Base-by-base conservation (phyloP, 108 stramenopile species). In the Cafeteria roenbergensis region DNA sequence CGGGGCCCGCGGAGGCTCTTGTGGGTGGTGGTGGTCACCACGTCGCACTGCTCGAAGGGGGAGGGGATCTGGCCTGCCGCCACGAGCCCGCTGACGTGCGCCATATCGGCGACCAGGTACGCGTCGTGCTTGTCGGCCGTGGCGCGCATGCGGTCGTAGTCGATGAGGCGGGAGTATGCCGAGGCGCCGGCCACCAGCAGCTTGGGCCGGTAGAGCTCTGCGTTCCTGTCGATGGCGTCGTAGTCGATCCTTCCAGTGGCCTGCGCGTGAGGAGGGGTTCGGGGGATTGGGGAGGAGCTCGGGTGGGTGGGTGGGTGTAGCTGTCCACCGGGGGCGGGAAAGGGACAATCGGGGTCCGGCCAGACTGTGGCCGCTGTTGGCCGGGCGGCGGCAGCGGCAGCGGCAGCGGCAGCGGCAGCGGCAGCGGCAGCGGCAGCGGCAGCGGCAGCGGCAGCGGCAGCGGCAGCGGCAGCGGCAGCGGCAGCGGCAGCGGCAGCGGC, bases 11-110 rank as follows among this genome's bases (percentile, higher is more conserved):
- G 85, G 26, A 99, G 83, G 64, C 86, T 87, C 79, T 99, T 99
- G 87, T 99, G 98, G 24, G 95, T 99, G 38, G 98, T 99, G 27
- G 98, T 97, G 35, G 95, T 99, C 24, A 99, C 98, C 48, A 99
- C 91, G 82, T 99, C 98, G n/a, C 91, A 82, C 70, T 82, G 84
- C 3, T 89, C 89, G 65, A 99, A 99, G 77, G 94, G 95, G 21
- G 87, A 86, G 8, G 95, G 95, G 57, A 97, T 89, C 48, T 90
- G 90, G 52, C 87, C 84, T 20, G 94, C 92, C 6, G 94, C 78
- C 57, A 99, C 86, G 37, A 99, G 83, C 38, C 98, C 98, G 8
- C 88, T 89, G 80, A 99, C 96, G 86, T 99, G 98, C 28, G 98
- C 98, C 98, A 99, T 99, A 73, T 99, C 98, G 3, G 93, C 79